Evolutionary conservation across 2,329 filamentous ascomycete genomes (phyloP).

Genomic region (Metarhizium brunneum): DNA sequence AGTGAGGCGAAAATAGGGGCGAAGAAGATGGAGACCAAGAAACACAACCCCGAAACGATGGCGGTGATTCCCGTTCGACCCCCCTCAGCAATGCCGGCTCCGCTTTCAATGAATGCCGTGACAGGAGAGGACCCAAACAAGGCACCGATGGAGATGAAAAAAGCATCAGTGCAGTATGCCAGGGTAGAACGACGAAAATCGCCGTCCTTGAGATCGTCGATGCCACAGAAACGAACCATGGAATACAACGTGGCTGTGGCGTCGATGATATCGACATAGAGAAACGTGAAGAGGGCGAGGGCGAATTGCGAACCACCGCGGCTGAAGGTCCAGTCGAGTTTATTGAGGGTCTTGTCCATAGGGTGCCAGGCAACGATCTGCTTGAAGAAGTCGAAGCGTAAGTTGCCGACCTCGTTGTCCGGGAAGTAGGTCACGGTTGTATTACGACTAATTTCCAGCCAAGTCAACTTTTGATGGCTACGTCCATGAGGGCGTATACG

Average conservation of each 20-base stretch:
- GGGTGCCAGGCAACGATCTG: conserved; percentile 64
- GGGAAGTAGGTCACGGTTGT: conserved; percentile 69
- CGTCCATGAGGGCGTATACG: background rate
- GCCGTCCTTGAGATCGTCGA: conserved; percentile 54
- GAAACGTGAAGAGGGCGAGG: conserved; percentile 65
- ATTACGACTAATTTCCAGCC: conserved; percentile 35
- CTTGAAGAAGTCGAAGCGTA: conserved; percentile 62
- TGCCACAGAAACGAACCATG: conserved; percentile 68
- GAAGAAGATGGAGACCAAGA: conserved; percentile 64
- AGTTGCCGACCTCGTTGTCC: conserved; percentile 52
- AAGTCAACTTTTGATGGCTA: background rate
- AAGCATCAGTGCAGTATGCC: conserved; percentile 65
- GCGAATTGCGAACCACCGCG: conserved; percentile 52
- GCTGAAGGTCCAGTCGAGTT: conserved; percentile 56
- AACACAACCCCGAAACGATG: conserved; percentile 59
- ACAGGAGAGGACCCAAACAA: conserved; percentile 62
- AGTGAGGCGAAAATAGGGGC: conserved; percentile 70
- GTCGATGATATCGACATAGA: conserved; percentile 74
- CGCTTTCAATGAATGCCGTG: conserved; percentile 67
- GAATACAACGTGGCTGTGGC: conserved; percentile 70
- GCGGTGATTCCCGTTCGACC: conserved; percentile 65
- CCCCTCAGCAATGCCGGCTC: conserved; percentile 67
- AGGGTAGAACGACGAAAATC: conserved; percentile 81
- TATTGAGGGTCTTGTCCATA: conserved; percentile 52
- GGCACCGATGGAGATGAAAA: conserved; percentile 61